Evolutionary conservation across 2,329 filamentous ascomycete genomes (phyloP).

Genomic region (Myriangium duriaei): DNA sequence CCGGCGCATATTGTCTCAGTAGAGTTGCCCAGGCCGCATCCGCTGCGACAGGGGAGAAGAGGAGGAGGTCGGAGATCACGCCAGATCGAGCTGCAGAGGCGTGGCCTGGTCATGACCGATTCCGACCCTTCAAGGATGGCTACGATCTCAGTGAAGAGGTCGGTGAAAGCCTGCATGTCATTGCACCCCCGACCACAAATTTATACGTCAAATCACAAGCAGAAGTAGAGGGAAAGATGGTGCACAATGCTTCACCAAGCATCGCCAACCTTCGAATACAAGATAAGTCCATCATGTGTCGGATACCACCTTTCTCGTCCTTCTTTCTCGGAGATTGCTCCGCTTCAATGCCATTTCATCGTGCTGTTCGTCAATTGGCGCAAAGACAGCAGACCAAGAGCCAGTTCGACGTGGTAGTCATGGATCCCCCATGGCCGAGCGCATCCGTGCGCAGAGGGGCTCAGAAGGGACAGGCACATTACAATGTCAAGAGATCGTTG

Average conservation of each 20-base stretch:
- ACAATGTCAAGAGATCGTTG: slow-evolving; percentile 10
- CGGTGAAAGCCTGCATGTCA: not conserved
- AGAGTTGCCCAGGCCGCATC: not conserved
- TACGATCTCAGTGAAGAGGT: no score
- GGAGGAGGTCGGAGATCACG: not conserved
- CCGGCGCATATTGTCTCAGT: not conserved
- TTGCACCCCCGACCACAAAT: not conserved
- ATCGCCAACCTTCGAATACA: not conserved
- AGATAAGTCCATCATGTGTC: slow-evolving; percentile 19
- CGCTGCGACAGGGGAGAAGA: not conserved
- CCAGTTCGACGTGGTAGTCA: slow-evolving; percentile 53
- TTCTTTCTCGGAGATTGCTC: slow-evolving; percentile 39
- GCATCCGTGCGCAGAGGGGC: slow-evolving; percentile 49
- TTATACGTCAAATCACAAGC: not conserved
- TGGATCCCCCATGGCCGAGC: slow-evolving; percentile 77
- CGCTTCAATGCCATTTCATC: slow-evolving; percentile 23
- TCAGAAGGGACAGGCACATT: slow-evolving; percentile 6
- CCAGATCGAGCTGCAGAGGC: no score
- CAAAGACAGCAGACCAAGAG: slow-evolving; percentile 30
- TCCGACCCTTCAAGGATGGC: not conserved
- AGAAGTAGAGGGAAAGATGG: not conserved
- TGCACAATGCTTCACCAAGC: not conserved
- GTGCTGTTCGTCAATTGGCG: slow-evolving; percentile 24
- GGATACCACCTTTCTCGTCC: slow-evolving; percentile 37
- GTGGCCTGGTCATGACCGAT: not conserved